phyloP scores from a whole-genome alignment of 2,329 filamentous ascomycete genomes.

The Hymenoscyphus occultus region DNA sequence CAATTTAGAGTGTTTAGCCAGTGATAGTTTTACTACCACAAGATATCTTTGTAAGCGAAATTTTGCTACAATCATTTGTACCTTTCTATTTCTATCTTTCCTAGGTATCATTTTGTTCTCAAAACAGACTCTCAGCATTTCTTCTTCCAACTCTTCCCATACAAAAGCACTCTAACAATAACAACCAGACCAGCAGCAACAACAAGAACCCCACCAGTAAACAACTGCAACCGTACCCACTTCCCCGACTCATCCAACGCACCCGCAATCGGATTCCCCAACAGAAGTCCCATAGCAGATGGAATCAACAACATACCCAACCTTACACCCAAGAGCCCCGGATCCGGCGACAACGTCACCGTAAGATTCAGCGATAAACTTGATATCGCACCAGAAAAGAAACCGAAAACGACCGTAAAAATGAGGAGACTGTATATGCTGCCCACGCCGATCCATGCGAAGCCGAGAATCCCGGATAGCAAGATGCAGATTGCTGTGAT shows the following conservation, averaged over 20 bases:
- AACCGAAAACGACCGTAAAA: conserved; percentile 64
- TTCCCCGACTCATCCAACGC: background rate
- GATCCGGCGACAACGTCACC: conserved; percentile 21
- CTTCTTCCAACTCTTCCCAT: background rate
- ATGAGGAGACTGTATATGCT: conserved; percentile 53
- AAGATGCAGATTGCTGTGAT: conserved; percentile 44
- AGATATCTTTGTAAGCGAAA: background rate
- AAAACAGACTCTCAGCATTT: background rate
- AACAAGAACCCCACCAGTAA: background rate
- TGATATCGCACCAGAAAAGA: conserved; percentile 63
- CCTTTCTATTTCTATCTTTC: background rate
- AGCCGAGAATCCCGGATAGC: conserved; percentile 49
- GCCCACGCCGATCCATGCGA: conserved; percentile 48
- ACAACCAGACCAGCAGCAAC: background rate
- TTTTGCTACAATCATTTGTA: background rate
- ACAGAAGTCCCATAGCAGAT: conserved; percentile 34
- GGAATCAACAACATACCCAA: conserved; percentile 51
- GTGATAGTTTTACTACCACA: too few species aligned
- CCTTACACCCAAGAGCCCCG: conserved; percentile 57
- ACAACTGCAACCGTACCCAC: background rate
- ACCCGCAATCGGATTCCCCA: conserved; percentile 35
- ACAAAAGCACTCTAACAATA: background rate
- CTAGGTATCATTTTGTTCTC: background rate
- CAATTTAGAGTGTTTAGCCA: too few species aligned
- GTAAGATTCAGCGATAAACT: conserved; percentile 18